phyloP scores from a whole-genome alignment of 805 yeast genomes.

The Pichia deserticola region DNA sequence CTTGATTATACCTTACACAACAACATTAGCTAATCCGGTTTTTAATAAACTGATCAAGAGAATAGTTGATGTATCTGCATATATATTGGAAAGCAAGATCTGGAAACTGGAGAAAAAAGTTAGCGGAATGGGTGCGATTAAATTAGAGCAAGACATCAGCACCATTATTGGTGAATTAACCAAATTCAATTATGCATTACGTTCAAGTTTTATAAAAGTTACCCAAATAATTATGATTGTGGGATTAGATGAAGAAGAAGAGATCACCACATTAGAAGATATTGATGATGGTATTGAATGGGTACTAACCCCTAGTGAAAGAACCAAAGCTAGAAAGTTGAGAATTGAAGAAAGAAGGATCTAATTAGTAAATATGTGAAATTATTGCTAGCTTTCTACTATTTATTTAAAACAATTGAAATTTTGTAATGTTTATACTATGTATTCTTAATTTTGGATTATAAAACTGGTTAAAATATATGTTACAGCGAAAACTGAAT shows the following conservation, averaged over 20 bases:
- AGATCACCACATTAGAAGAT: conserved; percentile 25
- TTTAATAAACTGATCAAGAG: conserved; percentile 42
- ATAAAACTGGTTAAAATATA: too few species aligned
- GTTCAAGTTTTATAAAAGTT: conserved; percentile 72
- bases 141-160: conserved; percentile 75
- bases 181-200: conserved; percentile 59
- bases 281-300: conserved; percentile 35
- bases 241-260: conserved; percentile 68
- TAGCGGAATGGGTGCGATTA: conserved; percentile 77
- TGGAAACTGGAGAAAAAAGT: conserved; percentile 60
- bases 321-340: conserved; percentile 49
- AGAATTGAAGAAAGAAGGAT: not conserved
- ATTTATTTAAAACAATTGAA: too few species aligned
- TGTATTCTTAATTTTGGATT: too few species aligned
- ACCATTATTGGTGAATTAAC: conserved; percentile 68
- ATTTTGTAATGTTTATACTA: too few species aligned
- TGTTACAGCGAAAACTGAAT: too few species aligned
- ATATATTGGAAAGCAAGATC: conserved; percentile 55
- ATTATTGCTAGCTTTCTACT: too few species aligned
- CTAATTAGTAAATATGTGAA: too few species aligned
- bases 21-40: conserved; percentile 31
- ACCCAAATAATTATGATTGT: conserved; percentile 79
- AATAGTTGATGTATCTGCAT: conserved; percentile 49
- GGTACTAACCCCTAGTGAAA: conserved; percentile 73
- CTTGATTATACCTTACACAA: conserved; percentile 54